phyloP scores from a whole-genome alignment of 2,329 filamentous ascomycete species.

The Coniochaeta sp. region DNA sequence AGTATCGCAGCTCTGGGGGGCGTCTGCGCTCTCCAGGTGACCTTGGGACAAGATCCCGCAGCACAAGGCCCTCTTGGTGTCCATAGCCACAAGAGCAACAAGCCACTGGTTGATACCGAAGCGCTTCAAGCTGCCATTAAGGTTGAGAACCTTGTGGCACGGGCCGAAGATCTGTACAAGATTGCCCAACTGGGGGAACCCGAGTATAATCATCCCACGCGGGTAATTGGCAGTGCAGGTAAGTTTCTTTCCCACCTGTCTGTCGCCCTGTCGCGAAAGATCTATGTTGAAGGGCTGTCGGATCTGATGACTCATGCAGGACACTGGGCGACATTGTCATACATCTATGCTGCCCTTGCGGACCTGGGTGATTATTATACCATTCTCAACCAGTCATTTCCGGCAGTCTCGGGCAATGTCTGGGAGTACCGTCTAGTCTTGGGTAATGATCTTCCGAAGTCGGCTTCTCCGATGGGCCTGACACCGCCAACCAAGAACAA shows the following conservation, averaged over 20 bases:
- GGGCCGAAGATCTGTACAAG: conserved; percentile 53
- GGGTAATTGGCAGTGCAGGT: conserved; percentile 63
- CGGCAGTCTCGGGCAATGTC: conserved; percentile 52
- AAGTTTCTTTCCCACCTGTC: conserved; percentile 10
- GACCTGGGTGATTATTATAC: conserved; percentile 53
- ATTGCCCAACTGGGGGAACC: conserved; percentile 51
- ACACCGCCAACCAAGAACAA: conserved; percentile 57
- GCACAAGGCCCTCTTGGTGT: neutral
- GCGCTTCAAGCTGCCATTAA: conserved; percentile 50
- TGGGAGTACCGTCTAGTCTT: conserved; percentile 51
- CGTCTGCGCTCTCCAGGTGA: neutral
- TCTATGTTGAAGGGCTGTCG: neutral
- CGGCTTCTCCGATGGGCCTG: conserved; percentile 52
- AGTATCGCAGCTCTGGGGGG: neutral
- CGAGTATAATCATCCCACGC: conserved; percentile 61
- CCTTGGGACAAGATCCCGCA: neutral
- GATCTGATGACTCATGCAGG: conserved; percentile 30
- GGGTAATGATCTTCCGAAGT: conserved; percentile 39
- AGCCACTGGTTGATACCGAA: conserved; percentile 43
- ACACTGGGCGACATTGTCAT: conserved; percentile 56
- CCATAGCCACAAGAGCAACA: conserved; percentile 16
- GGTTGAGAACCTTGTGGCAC: conserved; percentile 44
- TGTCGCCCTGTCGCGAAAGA: too few relatives aligned
- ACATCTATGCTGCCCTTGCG: conserved; percentile 49
- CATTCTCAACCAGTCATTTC: conserved; percentile 55